Conservation (phyloP, 371 early-diverging fungal genomes). For the Mucor racemosus region DNA sequence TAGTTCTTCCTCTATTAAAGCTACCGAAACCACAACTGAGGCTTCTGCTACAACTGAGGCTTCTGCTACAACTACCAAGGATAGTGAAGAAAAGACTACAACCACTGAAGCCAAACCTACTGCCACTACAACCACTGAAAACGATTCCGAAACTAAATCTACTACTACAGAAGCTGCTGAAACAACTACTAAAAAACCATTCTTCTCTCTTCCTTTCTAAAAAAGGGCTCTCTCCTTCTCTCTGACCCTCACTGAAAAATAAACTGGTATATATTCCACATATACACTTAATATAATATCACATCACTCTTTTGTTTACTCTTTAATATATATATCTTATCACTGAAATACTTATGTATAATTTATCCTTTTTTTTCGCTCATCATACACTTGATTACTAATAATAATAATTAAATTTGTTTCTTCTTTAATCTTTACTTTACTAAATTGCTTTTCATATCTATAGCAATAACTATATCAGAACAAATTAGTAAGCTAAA, state of each 20-base stretch:
- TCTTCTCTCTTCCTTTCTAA: constrained; percentile 1
- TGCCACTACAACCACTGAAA: background rate
- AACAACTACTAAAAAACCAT: background rate
- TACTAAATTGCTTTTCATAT: too few relatives aligned
- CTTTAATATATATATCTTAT: background rate
- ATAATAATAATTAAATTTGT: background rate
- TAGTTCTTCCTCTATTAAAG: constrained; percentile 7
- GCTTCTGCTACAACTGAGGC: background rate
- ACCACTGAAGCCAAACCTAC: constrained; percentile 12
- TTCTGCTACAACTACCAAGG: background rate
- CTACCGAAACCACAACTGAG: background rate
- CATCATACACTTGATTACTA: background rate
- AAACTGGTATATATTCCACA: background rate
- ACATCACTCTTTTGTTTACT: background rate
- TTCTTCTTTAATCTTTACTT: background rate
- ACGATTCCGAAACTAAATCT: background rate
- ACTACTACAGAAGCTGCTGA: background rate
- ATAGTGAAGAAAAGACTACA: background rate
- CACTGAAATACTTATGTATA: background rate
- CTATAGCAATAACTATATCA: too few relatives aligned
- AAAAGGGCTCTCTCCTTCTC: background rate
- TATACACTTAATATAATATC: background rate
- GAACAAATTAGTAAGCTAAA: too few relatives aligned
- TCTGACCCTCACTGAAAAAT: background rate
- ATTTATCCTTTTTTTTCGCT: background rate